Percentiles rank a stretch among this genome's conserved stretches.
Evolutionary conservation across 2,329 filamentous ascomycete genomes (phyloP).

Genomic region (Whalleya microplaca): DNA sequence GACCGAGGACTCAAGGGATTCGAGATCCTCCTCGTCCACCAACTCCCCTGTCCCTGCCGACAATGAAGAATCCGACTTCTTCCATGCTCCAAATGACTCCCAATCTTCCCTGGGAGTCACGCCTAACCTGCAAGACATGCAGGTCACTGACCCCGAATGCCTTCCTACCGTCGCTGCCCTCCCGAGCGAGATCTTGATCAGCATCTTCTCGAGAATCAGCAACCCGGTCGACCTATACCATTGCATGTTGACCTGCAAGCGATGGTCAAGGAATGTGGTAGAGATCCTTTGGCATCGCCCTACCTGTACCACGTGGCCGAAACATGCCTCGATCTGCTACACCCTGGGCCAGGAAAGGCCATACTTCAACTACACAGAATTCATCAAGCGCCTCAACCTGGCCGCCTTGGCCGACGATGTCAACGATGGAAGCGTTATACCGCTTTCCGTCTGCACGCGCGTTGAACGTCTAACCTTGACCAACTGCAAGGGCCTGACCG

Average conservation of each 20-base stretch:
- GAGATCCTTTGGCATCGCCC: slow-evolving; percentile 95
- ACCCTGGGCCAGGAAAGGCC: slow-evolving; percentile 74
- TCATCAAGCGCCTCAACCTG: slow-evolving; percentile 90
- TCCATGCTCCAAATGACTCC: slow-evolving; percentile 86
- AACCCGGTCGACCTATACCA: slow-evolving; percentile 76
- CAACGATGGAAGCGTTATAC: slow-evolving; percentile 86
- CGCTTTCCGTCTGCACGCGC: slow-evolving; percentile 82
- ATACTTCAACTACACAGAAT: slow-evolving; percentile 86
- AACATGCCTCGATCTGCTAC: slow-evolving; percentile 78
- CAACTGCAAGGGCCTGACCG: slow-evolving; percentile 83
- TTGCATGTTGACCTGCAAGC: slow-evolving; percentile 92
- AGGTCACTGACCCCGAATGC: slow-evolving; percentile 67
- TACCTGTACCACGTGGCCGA: slow-evolving; percentile 83
- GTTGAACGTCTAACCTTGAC: slow-evolving; percentile 93
- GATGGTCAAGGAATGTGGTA: slow-evolving; percentile 91
- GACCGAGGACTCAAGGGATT: slow-evolving; percentile 52
- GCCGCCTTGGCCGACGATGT: slow-evolving; percentile 74
- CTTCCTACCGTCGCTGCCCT: slow-evolving; percentile 81
- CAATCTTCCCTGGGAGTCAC: slow-evolving; percentile 82
- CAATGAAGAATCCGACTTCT: slow-evolving; percentile 93
- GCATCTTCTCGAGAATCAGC: slow-evolving; percentile 84
- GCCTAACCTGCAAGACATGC: slow-evolving; percentile 76
- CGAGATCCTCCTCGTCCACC: slow-evolving; percentile 67
- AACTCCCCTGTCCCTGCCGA: slow-evolving; percentile 76
- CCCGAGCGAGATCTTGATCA: slow-evolving; percentile 92